Percentiles rank a stretch among this genome's conserved stretches.
Conservation (phyloP, 2,329 filamentous ascomycete species). For the Fusarium anguioides region DNA sequence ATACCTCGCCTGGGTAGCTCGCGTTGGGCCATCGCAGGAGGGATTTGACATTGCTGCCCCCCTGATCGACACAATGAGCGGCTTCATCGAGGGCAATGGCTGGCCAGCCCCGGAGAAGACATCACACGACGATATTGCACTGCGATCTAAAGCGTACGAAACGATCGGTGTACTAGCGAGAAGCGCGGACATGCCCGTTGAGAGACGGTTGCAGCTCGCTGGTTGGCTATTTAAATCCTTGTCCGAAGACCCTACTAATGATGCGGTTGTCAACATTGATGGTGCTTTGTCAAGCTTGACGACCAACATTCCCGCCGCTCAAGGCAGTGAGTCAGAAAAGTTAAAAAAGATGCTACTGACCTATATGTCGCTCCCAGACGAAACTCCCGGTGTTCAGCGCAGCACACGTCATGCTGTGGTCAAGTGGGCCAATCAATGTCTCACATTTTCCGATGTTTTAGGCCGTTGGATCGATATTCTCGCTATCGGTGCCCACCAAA, state of each 20-base stretch:
- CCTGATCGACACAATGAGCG: slow-evolving; percentile 74
- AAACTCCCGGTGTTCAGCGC: slow-evolving; percentile 66
- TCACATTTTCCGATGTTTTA: slow-evolving; percentile 81
- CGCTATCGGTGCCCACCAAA: slow-evolving; percentile 73
- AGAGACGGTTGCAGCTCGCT: slow-evolving; percentile 65
- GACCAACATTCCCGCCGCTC: slow-evolving; percentile 54
- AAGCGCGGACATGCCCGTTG: slow-evolving; percentile 67
- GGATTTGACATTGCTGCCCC: slow-evolving; percentile 75
- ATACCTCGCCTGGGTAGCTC: slow-evolving; percentile 88
- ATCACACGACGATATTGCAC: slow-evolving; percentile 68
- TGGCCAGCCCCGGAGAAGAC: slow-evolving; percentile 77
- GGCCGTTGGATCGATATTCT: slow-evolving; percentile 91
- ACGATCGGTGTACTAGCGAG: slow-evolving; percentile 85
- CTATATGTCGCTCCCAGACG: slow-evolving; percentile 70
- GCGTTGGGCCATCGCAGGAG: slow-evolving; percentile 69
- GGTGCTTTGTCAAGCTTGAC: slow-evolving; percentile 83
- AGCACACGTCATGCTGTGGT: slow-evolving; percentile 85
- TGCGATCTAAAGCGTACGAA: slow-evolving; percentile 88
- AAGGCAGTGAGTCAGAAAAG: slow-evolving; percentile 44
- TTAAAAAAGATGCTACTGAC: slow-evolving; percentile 70
- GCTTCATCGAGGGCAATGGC: slow-evolving; percentile 82
- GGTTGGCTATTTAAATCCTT: slow-evolving; percentile 87
- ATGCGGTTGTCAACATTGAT: slow-evolving; percentile 88
- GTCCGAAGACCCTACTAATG: slow-evolving; percentile 79
- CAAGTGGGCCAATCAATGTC: slow-evolving; percentile 89